A percentile compares a stretch with the other conserved stretches of the same genome.
These are phyloP conservation scores for Blastobotrys parvus DNA, from an alignment of 805 yeast genomes.

Conservation along the genomic window DNA sequence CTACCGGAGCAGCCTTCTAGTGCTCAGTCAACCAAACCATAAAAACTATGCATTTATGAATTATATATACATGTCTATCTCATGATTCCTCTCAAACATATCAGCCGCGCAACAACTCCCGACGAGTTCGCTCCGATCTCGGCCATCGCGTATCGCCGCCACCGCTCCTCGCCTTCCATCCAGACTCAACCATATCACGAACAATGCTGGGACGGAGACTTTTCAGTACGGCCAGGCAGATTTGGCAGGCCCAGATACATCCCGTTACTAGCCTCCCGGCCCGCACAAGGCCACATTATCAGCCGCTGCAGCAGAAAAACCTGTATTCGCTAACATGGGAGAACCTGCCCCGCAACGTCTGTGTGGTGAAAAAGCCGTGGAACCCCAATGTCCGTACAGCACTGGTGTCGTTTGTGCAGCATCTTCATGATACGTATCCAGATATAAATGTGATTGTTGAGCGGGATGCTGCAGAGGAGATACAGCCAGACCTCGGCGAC, in stretches of 20 bases:
- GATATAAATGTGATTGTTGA: conserved; percentile 70
- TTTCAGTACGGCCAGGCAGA: background rate
- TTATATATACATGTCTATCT: too few relatives aligned
- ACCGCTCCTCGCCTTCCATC: too few relatives aligned
- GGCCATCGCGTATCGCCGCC: too few relatives aligned
- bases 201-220: background rate
- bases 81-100: too few relatives aligned
- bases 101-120: too few relatives aligned
- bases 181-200: background rate
- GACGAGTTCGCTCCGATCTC: too few relatives aligned
- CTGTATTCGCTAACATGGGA: conserved; percentile 49
- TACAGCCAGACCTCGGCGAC: conserved; percentile 25
- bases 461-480: conserved; percentile 65
- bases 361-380: conserved; percentile 82
- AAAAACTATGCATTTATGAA: too few relatives aligned
- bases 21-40: too few relatives aligned
- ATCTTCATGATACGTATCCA: conserved; percentile 42
- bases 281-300: conserved; percentile 10
- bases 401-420: conserved; percentile 50
- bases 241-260: background rate
- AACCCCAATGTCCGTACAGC: conserved; percentile 55
- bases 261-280: conserved; percentile 4
- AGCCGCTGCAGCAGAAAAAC: background rate
- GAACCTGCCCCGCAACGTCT: conserved; percentile 62
- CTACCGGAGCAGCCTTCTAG: too few relatives aligned